Base-by-base conservation (phyloP, 2,329 filamentous ascomycete genomes). In the Akanthomyces uredinophilus region DNA sequence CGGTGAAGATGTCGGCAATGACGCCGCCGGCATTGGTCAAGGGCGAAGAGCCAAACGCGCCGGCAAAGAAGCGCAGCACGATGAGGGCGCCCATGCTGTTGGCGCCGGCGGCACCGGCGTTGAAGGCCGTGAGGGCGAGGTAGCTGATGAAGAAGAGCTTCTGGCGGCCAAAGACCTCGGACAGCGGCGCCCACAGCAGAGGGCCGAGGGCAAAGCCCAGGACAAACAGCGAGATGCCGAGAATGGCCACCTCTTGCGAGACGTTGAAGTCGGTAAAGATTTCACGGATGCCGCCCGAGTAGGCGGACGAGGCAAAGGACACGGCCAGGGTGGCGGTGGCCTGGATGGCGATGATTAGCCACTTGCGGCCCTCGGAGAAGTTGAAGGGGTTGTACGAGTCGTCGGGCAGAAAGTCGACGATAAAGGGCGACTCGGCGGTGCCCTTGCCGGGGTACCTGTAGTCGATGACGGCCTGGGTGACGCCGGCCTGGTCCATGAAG, bases 271-370 rank as follows among this genome's bases (percentile, higher is more conserved):
- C 77, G 1, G 64, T 49, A 16, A 86, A 77, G 59, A 91, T 78
- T 54, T 84, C 75, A 10, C 66, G 62, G 16, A 86, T 71, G 52
- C 84, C 84, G 14, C 85, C 84, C 4, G 83, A 84, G 71, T 85
- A 90, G 37, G 88, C 88, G 1, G 86, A 88, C 20, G 87, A 89
- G 60, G 85, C 84, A 67, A 92, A 88, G 3, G 89, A 79, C 35
- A 91, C 87, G 32, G 82, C 87, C 49, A 92, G 79, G 1, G 87
- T 89, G 16, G 88, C 84, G 32, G 88, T 68, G 14, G 88, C 87
- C 62, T 88, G 83, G 46, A 88, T 71, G 58, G 83, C 69, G 1
- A 87, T 88, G 65, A 88, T 83, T 35, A 72, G 70, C 88, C 89
- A 92, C 75, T 91, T 91, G 73, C 81, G 83, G 32, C 69, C 61